Base-by-base conservation (phyloP, 768 basidiomycete genomes). In the Tulasnella sp. region DNA sequence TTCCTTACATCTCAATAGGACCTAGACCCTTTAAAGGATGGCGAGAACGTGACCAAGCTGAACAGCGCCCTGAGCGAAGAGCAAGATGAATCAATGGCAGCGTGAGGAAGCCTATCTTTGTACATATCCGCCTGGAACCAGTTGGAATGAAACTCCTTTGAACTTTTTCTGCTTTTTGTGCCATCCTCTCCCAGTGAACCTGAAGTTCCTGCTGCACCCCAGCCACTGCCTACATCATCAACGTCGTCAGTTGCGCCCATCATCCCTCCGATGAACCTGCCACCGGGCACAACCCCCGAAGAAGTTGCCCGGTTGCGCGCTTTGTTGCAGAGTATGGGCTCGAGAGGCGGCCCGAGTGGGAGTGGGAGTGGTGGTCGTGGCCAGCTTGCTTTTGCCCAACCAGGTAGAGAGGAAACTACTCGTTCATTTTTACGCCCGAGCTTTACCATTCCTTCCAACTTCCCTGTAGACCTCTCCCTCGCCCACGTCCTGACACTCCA, bases 401-500 rank as follows among this genome's bases (percentile, higher is more conserved):
- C 54, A 38, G 54, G 54, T 56, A 56, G 34, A 38, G 7, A 38
- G 5, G 7, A 38, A 38, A 38, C 34, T 15, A 7, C 34, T 15
- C 34, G 15, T 38, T 38, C n/a, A 7, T 7, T 48, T 48, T n/a
- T 5, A 48, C 5, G 5, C 34, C 34, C 34, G n/a, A n/a, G 47
- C 27, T 48, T n/a, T 48, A 48, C 5, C n/a, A 48, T 11, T 15
- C 34, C 27, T 7, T 23, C n/a, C n/a, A n/a, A 48, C 11, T 23
- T 48, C 7, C 5, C 19, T 48, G 19, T 49, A 58, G 84, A 91
- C 58, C 56, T 86, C 60, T 77, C 86, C 55, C 75, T 93, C 62
- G 77, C 80, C 43, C 84, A 94, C 71, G 77, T 93, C 66, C 76
- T 91, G 62, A 84, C 88, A 34, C 80, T 86, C 4, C 71, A 82